These are phyloP conservation scores for Fistulina hepatica DNA, from an alignment of 1,284 basidiomycete species.

Conservation along the genomic window DNA sequence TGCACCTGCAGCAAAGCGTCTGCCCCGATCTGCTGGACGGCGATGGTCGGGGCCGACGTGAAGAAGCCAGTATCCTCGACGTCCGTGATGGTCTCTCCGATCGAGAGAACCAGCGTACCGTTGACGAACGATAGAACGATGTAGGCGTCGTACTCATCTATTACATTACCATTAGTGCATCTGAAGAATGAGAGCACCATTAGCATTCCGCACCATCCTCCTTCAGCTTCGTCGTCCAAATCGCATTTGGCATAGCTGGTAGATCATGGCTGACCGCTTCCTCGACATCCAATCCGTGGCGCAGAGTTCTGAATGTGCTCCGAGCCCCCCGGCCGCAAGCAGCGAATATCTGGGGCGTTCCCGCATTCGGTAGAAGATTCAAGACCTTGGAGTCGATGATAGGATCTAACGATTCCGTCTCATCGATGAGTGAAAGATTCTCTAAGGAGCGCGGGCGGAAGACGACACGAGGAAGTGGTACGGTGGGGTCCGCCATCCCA, in stretches of 20 bases:
- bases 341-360: constrained; percentile 87
- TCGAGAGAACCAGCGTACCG: constrained; percentile 86
- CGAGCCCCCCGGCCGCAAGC: constrained; percentile 84
- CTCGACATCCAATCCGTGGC: constrained; percentile 86
- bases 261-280: constrained; percentile 87
- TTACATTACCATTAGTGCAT: constrained; percentile 4
- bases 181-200: background rate
- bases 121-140: constrained; percentile 95
- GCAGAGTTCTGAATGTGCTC: constrained; percentile 74
- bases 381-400: constrained; percentile 83
- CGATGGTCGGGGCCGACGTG: constrained; percentile 83
- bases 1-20: constrained; percentile 89
- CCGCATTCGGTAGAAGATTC: constrained; percentile 82
- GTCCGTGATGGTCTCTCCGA: constrained; percentile 94
- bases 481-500: constrained; percentile 62
- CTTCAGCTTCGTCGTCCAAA: constrained; percentile 86
- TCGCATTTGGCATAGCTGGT: constrained; percentile 88
- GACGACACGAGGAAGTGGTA: constrained; percentile 62
- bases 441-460: constrained; percentile 78
- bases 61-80: constrained; percentile 93
- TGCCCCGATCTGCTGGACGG: constrained; percentile 88
- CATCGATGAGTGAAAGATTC: constrained; percentile 80
- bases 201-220: constrained; percentile 63
- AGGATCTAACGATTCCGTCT: constrained; percentile 77
- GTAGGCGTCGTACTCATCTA: constrained; percentile 83